Evolutionary conservation across 768 basidiomycete species (phyloP), one percentile per base, ranked within the genome.

Genomic region (Pleurotus giganteus): DNA sequence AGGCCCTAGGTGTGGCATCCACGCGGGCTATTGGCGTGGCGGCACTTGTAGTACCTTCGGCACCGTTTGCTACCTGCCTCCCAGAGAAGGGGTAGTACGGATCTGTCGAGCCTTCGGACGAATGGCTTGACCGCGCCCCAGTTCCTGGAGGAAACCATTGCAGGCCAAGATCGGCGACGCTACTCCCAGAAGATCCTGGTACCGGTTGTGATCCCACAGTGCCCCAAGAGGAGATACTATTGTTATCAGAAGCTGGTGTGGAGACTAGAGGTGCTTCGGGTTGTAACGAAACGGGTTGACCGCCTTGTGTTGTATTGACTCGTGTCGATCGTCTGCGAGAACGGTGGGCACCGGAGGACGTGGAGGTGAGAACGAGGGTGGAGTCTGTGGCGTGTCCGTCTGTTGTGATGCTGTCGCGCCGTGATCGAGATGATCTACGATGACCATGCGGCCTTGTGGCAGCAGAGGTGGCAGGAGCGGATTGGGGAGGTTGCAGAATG

Each of bases 1-100:
- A 51, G 2, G 49, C 49, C 11, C 49, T 15, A 37, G 49, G 49
- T 51, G 49, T 51, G 49, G 49, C 49, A 36, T 51, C 49, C 49
- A 51, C 19, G 49, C 32, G 36, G 44, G 19, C 24, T 9, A 34
- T 39, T 12, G 15, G 29, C 19, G 31, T 37, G 32, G 49, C 34
- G 17, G 31, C n/a, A 36, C 31, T 37, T 29, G 6, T 51, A 26
- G 31, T n/a, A n/a, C 32, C 26, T 32, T 51, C 49, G 17, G 49
- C n/a, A 9, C 49, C 49, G 34, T 37, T 51, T 34, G 21, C 49
- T 19, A 1, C 2, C 19, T 45, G 44, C 27, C 44, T 34, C 7
- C 32, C 9, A 23, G n/a, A 17, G 34, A 51, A 51, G 31, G 49
- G 49, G 34, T 19, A 51, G 23, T 27, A 51, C 6, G 49, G 49